A percentile compares a stretch with the other conserved stretches of the same genome.
Evolutionary conservation across 2,329 filamentous ascomycete species (phyloP).

Genomic region (Penicillium olsonii): DNA sequence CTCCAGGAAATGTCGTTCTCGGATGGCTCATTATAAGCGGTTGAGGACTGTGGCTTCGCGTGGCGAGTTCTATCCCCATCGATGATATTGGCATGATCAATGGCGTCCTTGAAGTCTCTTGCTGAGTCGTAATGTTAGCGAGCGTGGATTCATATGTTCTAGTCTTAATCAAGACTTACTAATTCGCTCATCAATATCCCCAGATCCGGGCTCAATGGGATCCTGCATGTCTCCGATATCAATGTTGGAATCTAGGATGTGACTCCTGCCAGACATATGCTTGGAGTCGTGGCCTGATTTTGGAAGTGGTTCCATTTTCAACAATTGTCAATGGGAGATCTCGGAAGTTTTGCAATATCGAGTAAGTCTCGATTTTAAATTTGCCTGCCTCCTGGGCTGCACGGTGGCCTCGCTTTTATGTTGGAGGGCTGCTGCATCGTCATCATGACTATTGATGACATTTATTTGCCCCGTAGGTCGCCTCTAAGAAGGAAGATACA

Average conservation of each 20-base stretch:
- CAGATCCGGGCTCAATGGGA: background rate
- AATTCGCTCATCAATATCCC: constrained; percentile 5
- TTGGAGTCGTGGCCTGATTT: background rate
- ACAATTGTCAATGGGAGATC: background rate
- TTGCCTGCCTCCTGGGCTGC: background rate
- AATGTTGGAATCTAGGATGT: background rate
- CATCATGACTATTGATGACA: constrained; percentile 11
- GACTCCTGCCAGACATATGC: background rate
- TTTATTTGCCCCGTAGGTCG: background rate
- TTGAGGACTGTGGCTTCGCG: constrained; percentile 14
- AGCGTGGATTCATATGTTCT: background rate
- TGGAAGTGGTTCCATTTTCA: background rate
- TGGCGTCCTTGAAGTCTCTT: constrained; percentile 19
- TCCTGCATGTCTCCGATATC: background rate
- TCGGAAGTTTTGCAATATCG: background rate
- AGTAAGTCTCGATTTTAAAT: background rate
- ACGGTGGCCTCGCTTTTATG: background rate
- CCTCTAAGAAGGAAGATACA: background rate
- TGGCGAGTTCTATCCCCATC: constrained; percentile 16
- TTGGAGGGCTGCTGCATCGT: background rate
- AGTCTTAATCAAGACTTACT: background rate
- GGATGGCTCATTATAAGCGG: constrained; percentile 13
- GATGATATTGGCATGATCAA: constrained; percentile 19
- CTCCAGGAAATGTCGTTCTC: constrained; percentile 17
- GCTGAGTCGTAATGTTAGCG: constrained; percentile 2